phyloP scores from a whole-genome alignment of 2,329 filamentous ascomycete genomes.

The Penicillium janthinellum region DNA sequence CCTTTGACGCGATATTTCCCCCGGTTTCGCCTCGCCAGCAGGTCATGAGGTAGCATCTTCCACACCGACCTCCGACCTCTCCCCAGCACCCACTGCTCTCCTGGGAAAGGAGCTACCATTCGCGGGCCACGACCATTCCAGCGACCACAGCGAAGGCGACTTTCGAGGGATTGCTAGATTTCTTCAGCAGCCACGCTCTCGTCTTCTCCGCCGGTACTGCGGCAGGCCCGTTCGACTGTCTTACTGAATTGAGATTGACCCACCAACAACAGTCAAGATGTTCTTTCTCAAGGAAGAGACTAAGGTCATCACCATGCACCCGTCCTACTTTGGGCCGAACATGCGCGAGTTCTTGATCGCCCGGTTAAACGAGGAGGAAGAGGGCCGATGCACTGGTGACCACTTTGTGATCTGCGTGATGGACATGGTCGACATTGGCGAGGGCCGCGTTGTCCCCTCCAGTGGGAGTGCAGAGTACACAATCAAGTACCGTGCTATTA shows the following conservation, averaged over 20 bases:
- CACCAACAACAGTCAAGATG: slow-evolving; percentile 59
- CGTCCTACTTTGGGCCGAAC: slow-evolving; percentile 93
- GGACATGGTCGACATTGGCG: slow-evolving; percentile 92
- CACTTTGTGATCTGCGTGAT: slow-evolving; percentile 99
- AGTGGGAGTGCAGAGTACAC: slow-evolving; percentile 93
- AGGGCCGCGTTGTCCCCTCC: slow-evolving; percentile 87
- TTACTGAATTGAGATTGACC: neutral
- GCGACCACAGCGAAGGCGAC: neutral
- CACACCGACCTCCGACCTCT: slow-evolving; percentile 5
- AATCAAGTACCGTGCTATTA: slow-evolving; percentile 90
- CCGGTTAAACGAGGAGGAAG: slow-evolving; percentile 87
- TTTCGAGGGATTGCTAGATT: neutral
- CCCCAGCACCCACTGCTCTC: neutral
- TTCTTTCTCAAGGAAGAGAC: slow-evolving; percentile 98
- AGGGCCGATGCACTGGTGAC: slow-evolving; percentile 91
- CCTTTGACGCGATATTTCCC: neutral
- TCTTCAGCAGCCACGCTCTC: too few species aligned
- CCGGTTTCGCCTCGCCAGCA: neutral
- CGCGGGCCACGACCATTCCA: neutral
- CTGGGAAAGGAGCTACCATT: neutral
- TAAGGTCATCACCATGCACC: slow-evolving; percentile 90
- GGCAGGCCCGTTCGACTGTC: neutral
- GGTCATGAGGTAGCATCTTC: slow-evolving; percentile 14
- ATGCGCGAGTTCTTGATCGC: slow-evolving; percentile 89
- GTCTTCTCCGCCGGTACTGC: neutral